Evolutionary conservation across 2,329 filamentous ascomycete species (phyloP), one percentile per base, ranked within the genome.

Genomic region (Apiospora rasikravindrae): DNA sequence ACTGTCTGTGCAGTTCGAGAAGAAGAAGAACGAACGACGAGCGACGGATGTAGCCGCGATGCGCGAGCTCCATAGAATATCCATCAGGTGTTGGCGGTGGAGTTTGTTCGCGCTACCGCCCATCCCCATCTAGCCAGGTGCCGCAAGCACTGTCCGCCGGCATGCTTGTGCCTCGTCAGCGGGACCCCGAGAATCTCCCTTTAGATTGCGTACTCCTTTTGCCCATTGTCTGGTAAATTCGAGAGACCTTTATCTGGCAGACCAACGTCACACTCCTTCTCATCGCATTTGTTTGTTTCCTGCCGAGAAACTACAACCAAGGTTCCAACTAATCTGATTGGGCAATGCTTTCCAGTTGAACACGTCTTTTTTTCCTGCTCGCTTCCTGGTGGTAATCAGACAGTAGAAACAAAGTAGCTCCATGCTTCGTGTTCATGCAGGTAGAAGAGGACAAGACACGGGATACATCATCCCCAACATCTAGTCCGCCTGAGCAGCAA

Each of bases 191-290:
- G 45, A 40, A 33, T 61, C 57, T 64, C 16, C 49, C 49, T 51
- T n/a, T n/a, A 64, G 33, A 64, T 64, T 64, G 33, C 57, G 11
- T 22, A n/a, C 57, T 64, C 57, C 57, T 64, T 64, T 64, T 19
- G 45, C 57, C 1, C n/a, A 19, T n/a, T 13, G 33, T 40, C 53
- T 19, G 19, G 10, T 37, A 5, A 5, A 37, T 61, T 49, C 29
- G 29, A 61, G 29, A 37, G 29, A n/a, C 16, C 29, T 22, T 40
- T n/a, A 19, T 4, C 57, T 64, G 22, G 19, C 22, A 13, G 57
- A 4, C 29, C n/a, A n/a, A 19, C 53, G 8, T 22, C 45, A n/a
- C 10, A 22, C 40, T n/a, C 4, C 11, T 40, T 4, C 24, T 1
- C 22, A 7, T 40, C 33, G 33, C 33, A 49, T n/a, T 64, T n/a